These are phyloP conservation scores for Quercus robur DNA, from an alignment of 306 rosid species.

Conservation along the genomic window DNA sequence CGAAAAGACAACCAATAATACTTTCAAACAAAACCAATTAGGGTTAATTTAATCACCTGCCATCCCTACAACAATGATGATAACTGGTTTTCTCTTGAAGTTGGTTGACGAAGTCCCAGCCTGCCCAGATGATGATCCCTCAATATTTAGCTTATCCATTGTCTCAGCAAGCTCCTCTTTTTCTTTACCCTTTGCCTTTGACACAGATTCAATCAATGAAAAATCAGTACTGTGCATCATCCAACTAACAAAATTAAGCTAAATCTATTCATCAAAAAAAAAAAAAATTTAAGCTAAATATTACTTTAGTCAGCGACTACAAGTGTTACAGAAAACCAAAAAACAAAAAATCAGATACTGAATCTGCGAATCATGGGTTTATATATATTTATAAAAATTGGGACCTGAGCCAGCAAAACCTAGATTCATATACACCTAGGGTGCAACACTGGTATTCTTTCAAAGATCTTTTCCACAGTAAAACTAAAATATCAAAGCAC, in stretches of 20 bases:
- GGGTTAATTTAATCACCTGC: slow-evolving; percentile 46
- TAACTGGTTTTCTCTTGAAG: slow-evolving; percentile 78
- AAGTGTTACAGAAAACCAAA: background rate
- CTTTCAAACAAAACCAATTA: background rate
- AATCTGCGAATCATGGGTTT: background rate
- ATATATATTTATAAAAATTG: background rate
- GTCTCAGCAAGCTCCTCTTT: slow-evolving; percentile 54
- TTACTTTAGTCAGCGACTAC: background rate
- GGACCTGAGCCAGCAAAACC: background rate
- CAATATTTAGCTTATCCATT: slow-evolving; percentile 61
- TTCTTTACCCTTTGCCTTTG: slow-evolving; percentile 48
- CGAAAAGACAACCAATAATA: background rate
- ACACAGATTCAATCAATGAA: slow-evolving; percentile 11
- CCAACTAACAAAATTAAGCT: background rate
- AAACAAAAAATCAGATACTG: background rate
- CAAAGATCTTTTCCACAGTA: too few relatives aligned
- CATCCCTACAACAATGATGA: slow-evolving; percentile 88
- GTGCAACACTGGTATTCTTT: too few relatives aligned
- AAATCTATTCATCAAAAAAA: background rate
- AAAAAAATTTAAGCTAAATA: background rate
- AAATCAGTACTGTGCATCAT: background rate
- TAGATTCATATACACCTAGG: background rate
- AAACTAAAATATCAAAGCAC: too few relatives aligned
- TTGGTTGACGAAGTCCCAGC: slow-evolving; percentile 28
- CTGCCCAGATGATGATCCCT: slow-evolving; percentile 56